Evolutionary conservation across 225 moss, liverwort and hornwort genomes (phyloP).

Genomic region (Physcomitrellopsis africana): DNA sequence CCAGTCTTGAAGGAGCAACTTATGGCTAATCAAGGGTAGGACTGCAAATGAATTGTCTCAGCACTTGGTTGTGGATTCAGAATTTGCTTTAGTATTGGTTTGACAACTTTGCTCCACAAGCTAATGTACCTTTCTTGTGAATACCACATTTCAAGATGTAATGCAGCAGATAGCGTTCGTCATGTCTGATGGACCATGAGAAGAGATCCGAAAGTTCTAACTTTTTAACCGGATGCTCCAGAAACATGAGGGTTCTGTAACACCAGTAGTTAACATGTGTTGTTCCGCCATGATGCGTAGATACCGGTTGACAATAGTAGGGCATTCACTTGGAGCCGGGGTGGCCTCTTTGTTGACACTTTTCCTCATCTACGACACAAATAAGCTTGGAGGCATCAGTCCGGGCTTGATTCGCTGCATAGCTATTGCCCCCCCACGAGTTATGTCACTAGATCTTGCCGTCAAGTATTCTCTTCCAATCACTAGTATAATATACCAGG

Average conservation of each 20-base stretch:
- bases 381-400: constrained; percentile 61
- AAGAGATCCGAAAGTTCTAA: not conserved
- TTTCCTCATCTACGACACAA: constrained; percentile 51
- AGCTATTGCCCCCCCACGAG: constrained; percentile 66
- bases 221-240: not conserved
- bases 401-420: constrained; percentile 50
- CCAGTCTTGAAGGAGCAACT: constrained; percentile 60
- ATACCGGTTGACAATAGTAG: constrained; percentile 66
- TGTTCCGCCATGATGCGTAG: constrained; percentile 41
- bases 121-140: constrained; percentile 11
- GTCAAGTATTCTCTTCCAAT: constrained; percentile 54
- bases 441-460: constrained; percentile 63
- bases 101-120: not conserved
- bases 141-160: not conserved
- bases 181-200: not conserved
- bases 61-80: not conserved
- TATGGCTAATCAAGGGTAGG: constrained; percentile 53
- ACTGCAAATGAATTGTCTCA: not conserved
- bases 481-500: constrained; percentile 74
- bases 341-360: constrained; percentile 57
- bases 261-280: constrained; percentile 16
- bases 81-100: no score
- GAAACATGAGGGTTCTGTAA: constrained; percentile 14
- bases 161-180: not conserved
- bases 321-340: constrained; percentile 83